Conservation (phyloP, 176 grass and related monocot genomes). For the Alopecurus myosuroides region DNA sequence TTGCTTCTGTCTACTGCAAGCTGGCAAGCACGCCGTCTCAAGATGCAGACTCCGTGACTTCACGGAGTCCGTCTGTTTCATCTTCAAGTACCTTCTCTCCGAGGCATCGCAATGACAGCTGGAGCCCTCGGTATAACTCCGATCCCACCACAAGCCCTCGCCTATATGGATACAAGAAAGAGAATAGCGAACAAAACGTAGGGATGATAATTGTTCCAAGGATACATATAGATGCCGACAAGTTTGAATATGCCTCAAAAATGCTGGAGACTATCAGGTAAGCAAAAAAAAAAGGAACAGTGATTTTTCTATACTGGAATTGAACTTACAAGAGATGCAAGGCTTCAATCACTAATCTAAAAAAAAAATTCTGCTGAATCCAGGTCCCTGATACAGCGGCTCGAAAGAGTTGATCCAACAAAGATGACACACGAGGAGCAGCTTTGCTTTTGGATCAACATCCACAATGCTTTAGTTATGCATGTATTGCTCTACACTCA, state of each 20-base stretch:
- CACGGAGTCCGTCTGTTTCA: constrained; percentile 51
- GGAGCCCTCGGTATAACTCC: constrained; percentile 52
- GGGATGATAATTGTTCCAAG: constrained; percentile 67
- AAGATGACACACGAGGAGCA: constrained; percentile 76
- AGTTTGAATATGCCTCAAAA: constrained; percentile 86
- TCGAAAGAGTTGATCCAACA: constrained; percentile 68
- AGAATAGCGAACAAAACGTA: constrained; percentile 38
- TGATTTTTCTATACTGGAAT: background rate
- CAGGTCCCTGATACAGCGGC: constrained; percentile 65
- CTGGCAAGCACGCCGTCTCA: constrained; percentile 42
- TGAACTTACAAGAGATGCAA: background rate
- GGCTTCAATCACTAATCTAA: constrained; percentile 17
- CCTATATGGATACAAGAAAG: constrained; percentile 34
- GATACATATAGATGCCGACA: constrained; percentile 70
- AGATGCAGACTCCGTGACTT: constrained; percentile 29
- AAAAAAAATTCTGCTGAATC: constrained; percentile 9
- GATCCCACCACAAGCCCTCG: constrained; percentile 41
- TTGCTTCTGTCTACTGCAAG: constrained; percentile 75
- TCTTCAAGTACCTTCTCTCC: constrained; percentile 81
- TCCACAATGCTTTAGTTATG: constrained; percentile 86
- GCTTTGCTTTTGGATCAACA: constrained; percentile 86
- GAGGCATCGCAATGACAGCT: constrained; percentile 35
- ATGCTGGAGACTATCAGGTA: constrained; percentile 90
- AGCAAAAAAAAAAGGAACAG: background rate
- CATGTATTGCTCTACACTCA: constrained; percentile 54